phyloP scores from a whole-genome alignment of 441 rosid genomes.

The Daphne laureola region DNA sequence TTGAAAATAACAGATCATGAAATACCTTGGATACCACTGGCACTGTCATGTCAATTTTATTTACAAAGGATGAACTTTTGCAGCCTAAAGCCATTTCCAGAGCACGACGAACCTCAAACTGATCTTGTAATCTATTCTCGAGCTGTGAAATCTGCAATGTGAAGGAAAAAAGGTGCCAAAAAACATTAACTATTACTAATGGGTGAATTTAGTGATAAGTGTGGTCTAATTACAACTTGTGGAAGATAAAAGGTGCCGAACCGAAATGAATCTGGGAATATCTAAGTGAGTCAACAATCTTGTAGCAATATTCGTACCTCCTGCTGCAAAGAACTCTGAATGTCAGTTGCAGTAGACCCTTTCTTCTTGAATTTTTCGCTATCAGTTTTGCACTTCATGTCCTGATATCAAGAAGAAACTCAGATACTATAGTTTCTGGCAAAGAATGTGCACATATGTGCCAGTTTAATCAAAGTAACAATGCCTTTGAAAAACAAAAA shows the following conservation, averaged over 20 bases:
- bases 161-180: constrained; percentile 5
- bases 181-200: constrained; percentile 4
- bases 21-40: constrained; percentile 44
- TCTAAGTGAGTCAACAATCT: not conserved
- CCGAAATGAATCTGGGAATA: not conserved
- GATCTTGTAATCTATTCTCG: constrained; percentile 74
- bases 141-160: constrained; percentile 66
- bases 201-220: constrained; percentile 4
- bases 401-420: constrained; percentile 34
- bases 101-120: constrained; percentile 64
- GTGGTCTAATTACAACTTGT: constrained; percentile 7
- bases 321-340: constrained; percentile 51
- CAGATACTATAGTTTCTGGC: constrained; percentile 1
- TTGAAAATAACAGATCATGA: not conserved
- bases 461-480: constrained; percentile 1
- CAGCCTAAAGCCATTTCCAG: constrained; percentile 78
- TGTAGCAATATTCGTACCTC: constrained; percentile 42
- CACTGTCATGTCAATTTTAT: constrained; percentile 31
- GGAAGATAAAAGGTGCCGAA: constrained; percentile 3
- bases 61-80: constrained; percentile 30
- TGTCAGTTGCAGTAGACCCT: constrained; percentile 31
- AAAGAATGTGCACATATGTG: not conserved
- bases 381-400: constrained; percentile 36
- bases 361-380: constrained; percentile 33
- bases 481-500: too few relatives aligned